Base-by-base conservation (phyloP, 1,284 basidiomycete species). In the Macrocybe sp. region DNA sequence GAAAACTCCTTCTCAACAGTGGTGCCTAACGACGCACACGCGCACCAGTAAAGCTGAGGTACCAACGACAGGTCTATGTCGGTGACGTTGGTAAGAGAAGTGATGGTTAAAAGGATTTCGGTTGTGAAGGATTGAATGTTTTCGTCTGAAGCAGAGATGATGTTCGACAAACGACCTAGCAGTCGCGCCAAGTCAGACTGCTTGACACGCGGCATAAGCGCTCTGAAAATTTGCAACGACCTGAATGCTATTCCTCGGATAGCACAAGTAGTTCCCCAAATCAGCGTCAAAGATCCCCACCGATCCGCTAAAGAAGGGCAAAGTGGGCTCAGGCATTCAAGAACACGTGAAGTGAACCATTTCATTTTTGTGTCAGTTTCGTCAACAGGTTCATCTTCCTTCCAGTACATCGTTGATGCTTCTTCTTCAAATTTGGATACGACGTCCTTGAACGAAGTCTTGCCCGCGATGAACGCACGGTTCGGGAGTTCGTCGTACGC, bases 191-290 rank as follows among this genome's bases (percentile, higher is more conserved):
- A 73, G 67, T 92, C 88, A 8, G 76, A 70, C 44, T 85, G 78
- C 44, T 80, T 84, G 40, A 92, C 76, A 32, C 76, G 73, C 0
- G 92, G 88, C 54, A 82, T 79, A n/a, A 97, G 70, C 1, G 89
- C 82, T 35, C 92, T 83, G 67, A 93, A 93, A n/a, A 92, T 75
- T 63, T 97, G 92, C 54, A 97, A 75, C 2, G 94, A 96, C 31
- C 92, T 81, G 67, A 90, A 92, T 0, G 95, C 93, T 30, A 88
- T 83, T 44, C 85, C 84, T 36, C 92, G 81, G 51, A 94, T 90
- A 3, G 92, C 88, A 57, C 91, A 94, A 1, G 85, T 78, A 2
- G 92, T 92, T 2, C 92, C 89, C 88, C 95, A 97, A 32, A 75
- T 69, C 50, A 97, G 70, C 2, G 92, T 89, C 30, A 92, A 60